Base-by-base conservation (phyloP, 176 grass and related monocot genomes). In the Ampelocalamus luodianensis region DNA sequence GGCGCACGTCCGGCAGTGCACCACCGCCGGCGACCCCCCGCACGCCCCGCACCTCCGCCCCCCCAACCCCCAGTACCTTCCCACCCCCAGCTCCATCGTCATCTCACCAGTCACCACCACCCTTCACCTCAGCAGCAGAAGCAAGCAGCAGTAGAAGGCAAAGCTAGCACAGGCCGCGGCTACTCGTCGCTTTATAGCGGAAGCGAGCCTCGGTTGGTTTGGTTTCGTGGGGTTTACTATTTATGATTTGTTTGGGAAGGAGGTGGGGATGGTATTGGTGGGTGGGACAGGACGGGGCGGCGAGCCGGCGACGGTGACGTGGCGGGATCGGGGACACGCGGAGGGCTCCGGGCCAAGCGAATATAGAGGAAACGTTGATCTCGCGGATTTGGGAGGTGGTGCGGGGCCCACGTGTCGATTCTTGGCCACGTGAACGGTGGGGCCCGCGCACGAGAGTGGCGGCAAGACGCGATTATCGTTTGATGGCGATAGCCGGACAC, bases 11-110 rank as follows among this genome's bases (percentile, higher is more conserved):
- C 82, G 82, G 65, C 77, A 85, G 82, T 85, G 82, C 82, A 72
- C 64, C 44, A 65, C 82, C 38, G 79, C 84, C 66, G 84, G 84
- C 66, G 84, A 13, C 1, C 4, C 56, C 1, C 20, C 79, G 86
- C 86, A 92, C 34, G 86, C 24, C 6, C 67, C 86, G 59, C 90
- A 86, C 65, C 86, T 43, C 64, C 78, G 74, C 0, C 85, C 76
- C 0, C 89, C 81, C 0, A 85, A 22, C 6, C 82, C 82, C 90
- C 80, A 92, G 79, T 88, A 84, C 55, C 72, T 72, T 16, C 73
- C 86, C 71, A 65, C 4, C 65, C 51, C 40, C 11, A 37, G n/a
- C 72, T 48, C 61, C 85, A 78, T 81, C 73, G 1, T 48, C 73
- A 2, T 48, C 39, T 15, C 9, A 22, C 11, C 46, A 49, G 17